Evolutionary conservation across 306 rosid genomes (phyloP), one percentile per base, ranked within the genome.

Genomic region (Fragaria nilgerrensis): DNA sequence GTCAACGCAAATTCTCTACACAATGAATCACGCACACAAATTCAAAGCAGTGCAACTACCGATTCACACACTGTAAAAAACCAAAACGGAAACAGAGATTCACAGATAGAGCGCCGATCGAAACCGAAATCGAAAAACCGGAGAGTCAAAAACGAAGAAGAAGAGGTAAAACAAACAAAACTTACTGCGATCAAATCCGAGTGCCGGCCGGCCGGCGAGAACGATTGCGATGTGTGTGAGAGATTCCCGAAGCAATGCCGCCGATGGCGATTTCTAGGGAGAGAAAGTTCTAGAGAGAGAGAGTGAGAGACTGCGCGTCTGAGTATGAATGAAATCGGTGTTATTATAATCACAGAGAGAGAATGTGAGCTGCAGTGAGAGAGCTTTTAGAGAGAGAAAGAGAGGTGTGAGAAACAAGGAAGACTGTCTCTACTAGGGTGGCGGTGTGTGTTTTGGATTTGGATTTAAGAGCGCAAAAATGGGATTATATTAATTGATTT

Each of bases 151-250:
- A 44, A 59, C 43, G 19, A 55, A 66, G 44, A 72, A 5, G 53
- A 72, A 15, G 47, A 34, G 72, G 72, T 8, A 17, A 9, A 17
- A 66, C 66, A 48, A 78, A 81, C 59, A 19, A 66, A 85, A 82
- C 85, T 85, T 55, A 88, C 91, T 64, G 86, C 70, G 70, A 66
- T 48, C 47, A 73, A 74, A 80, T 47, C 70, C 44, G 63, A 53
- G 58, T 52, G 78, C 61, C 62, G 78, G 87, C 87, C 80, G 87
- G 88, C 88, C 78, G 70, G 14, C 75, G 44, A 23, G 72, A 32
- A 64, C 55, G 71, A 72, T 61, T 25, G 58, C 72, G 70, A 70
- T 61, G 58, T 14, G 58, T 14, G 65, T 36, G 48, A 43, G 73
- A 71, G 74, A 22, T 53, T 56, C 66, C 67, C 66, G 71, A 77